Evolutionary conservation across 805 yeast genomes (phyloP).

Genomic region (Lipomyces chichibuensis): DNA sequence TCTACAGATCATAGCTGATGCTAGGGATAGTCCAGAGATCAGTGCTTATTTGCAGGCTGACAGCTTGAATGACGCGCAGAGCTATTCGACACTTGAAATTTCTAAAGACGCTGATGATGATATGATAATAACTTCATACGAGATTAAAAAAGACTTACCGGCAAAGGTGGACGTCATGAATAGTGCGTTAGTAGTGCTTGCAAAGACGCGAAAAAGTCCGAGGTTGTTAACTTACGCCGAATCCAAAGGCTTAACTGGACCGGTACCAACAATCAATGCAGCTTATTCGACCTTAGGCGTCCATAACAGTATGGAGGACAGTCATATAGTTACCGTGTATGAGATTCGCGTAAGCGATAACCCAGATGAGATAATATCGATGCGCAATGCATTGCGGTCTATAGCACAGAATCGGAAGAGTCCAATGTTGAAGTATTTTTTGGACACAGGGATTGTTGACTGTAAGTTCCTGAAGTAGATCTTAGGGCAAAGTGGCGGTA

Average conservation of each 20-base stretch:
- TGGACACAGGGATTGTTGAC: conserved; percentile 43
- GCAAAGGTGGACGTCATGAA: conserved; percentile 26
- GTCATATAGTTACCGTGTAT: conserved; percentile 31
- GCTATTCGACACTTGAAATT: conserved; percentile 57
- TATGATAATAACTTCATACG: conserved; percentile 73
- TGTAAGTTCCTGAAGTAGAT: conserved; percentile 4
- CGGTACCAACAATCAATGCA: conserved; percentile 27
- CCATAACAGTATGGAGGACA: conserved; percentile 22
- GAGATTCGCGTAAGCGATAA: conserved; percentile 49
- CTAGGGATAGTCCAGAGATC: conserved; percentile 59
- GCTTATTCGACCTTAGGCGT: conserved; percentile 38
- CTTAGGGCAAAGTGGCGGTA: background rate
- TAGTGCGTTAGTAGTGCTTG: conserved; percentile 42
- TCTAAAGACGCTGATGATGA: conserved; percentile 64
- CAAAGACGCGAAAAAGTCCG: conserved; percentile 40
- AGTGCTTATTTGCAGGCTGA: conserved; percentile 53
- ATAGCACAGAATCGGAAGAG: conserved; percentile 64
- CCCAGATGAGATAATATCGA: conserved; percentile 55
- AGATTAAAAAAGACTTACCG: conserved; percentile 60
- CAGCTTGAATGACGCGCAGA: conserved; percentile 53
- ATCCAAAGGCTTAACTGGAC: conserved; percentile 20
- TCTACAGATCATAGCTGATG: conserved; percentile 61
- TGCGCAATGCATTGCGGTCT: conserved; percentile 64
- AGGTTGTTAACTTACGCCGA: conserved; percentile 42
- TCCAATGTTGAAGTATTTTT: conserved; percentile 57